Conservation (phyloP, 352 stramenopile species). For the Phytophthora lateralis region DNA sequence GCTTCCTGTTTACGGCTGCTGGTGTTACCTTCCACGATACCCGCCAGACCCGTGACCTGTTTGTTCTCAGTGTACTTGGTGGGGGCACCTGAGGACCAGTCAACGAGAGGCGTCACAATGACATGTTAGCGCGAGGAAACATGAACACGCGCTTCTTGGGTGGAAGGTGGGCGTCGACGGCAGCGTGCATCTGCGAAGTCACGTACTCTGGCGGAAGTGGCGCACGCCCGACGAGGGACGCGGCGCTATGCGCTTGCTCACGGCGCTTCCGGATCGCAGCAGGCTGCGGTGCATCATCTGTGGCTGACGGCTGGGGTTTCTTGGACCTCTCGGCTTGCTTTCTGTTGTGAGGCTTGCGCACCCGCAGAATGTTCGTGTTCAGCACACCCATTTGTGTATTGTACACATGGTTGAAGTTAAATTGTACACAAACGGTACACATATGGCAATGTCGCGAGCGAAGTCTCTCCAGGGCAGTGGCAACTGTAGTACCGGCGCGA, state of each 20-base stretch:
- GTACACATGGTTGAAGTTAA: neutral
- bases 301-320: conserved; percentile 1
- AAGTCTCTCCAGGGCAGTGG: no score
- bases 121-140: neutral
- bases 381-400: neutral
- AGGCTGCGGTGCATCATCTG: conserved; percentile 59
- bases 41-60: conserved; percentile 60
- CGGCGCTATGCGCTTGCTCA: conserved; percentile 34
- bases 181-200: no score
- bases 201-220: conserved; percentile 81
- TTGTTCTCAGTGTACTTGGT: conserved; percentile 87
- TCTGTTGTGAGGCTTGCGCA: conserved; percentile 19
- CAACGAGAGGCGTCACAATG: conserved; percentile 2
- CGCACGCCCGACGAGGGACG: conserved; percentile 48
- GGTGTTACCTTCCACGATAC: conserved; percentile 67
- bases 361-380: conserved; percentile 13
- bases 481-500: no score
- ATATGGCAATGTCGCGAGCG: no score
- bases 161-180: neutral
- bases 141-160: conserved; percentile 13
- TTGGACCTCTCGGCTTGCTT: conserved; percentile 13
- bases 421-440: no score
- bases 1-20: neutral
- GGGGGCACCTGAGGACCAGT: conserved; percentile 42
- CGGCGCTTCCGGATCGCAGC: conserved; percentile 43